Base-by-base conservation (phyloP, 2,329 filamentous ascomycete species). In the Trichophyton mentagrophytes region DNA sequence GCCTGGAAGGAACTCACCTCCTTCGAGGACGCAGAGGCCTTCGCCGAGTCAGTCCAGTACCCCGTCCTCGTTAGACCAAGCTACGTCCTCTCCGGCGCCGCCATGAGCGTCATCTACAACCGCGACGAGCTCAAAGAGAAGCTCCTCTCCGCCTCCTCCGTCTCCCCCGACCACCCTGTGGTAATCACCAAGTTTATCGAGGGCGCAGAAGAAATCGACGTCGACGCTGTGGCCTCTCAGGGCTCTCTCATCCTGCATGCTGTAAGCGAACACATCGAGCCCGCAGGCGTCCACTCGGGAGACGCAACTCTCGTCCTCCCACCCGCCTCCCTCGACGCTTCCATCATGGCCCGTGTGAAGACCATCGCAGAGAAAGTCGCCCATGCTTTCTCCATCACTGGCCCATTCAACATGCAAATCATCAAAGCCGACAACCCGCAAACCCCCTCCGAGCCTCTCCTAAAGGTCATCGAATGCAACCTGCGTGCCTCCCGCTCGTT, bases 341-440 rank as follows among this genome's bases (percentile, higher is more conserved):
- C 76, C 61, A 88, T 87, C 66, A 88, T 96, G 82, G 84, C 83
- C 66, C 89, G 93, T 63, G 84, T 96, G 71, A 97, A 96, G 84
- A 89, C 89, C 67, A 97, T 99, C 68, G 92, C 93, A 15, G 77
- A 91, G 75, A 97, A 96, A 83, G 91, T 99, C 59, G 93, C 93
- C 66, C 88, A 93, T 77, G 93, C 93, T 56, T 96, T 92, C 90
- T 90, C 83, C 71, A 97, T 97, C 74, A 97, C 90, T 20, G 93
- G 93, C 60, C 93, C 93, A 62, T 99, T 97, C 85, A 99, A 99
- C 82, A 97, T 99, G 92, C 93, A 99, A 73, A 95, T 99, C 76
- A 97, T 99, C 82, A 95, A 95, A 79, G 90, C 88, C 40, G 81
- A 89, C 11, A 80, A 87, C 69, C 84, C 87, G 36, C 85, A 89